phyloP scores from a whole-genome alignment of 2,329 filamentous ascomycete species.

The Diaporthe amygdali region DNA sequence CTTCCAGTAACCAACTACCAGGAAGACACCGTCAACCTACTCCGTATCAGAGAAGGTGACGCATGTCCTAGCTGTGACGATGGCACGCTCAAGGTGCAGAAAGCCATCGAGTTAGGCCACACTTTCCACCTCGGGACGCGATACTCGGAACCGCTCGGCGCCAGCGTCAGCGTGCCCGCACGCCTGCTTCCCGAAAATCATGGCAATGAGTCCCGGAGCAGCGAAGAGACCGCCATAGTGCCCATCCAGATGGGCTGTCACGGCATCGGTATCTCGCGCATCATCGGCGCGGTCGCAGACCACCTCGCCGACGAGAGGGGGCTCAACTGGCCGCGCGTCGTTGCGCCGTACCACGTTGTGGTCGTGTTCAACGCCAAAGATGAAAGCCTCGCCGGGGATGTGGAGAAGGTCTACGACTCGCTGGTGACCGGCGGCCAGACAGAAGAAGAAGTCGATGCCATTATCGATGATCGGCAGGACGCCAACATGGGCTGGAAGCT shows the following conservation, averaged over 20 bases:
- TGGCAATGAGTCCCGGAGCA: neutral
- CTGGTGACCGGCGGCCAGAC: conserved; percentile 41
- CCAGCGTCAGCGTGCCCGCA: conserved; percentile 58
- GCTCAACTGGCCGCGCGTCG: conserved; percentile 84
- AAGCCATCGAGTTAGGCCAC: conserved; percentile 88
- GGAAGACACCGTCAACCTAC: conserved; percentile 58
- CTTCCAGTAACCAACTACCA: neutral
- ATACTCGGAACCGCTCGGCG: conserved; percentile 78
- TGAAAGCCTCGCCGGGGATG: conserved; percentile 51
- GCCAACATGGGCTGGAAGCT: conserved; percentile 80
- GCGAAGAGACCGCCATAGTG: conserved; percentile 37
- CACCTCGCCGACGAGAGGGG: conserved; percentile 73
- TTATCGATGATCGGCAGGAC: conserved; percentile 75
- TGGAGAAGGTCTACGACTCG: conserved; percentile 66
- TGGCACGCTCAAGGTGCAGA: conserved; percentile 68
- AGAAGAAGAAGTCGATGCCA: conserved; percentile 57
- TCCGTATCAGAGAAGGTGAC: conserved; percentile 71
- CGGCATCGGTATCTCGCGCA: conserved; percentile 89
- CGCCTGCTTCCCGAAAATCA: conserved; percentile 27
- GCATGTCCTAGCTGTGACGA: conserved; percentile 72
- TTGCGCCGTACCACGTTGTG: conserved; percentile 83
- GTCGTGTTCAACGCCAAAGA: conserved; percentile 58
- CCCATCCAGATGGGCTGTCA: conserved; percentile 94
- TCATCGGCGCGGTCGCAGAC: conserved; percentile 86
- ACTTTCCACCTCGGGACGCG: conserved; percentile 93